Conservation (phyloP, 805 yeast genomes). For the Candida namnaoensis region DNA sequence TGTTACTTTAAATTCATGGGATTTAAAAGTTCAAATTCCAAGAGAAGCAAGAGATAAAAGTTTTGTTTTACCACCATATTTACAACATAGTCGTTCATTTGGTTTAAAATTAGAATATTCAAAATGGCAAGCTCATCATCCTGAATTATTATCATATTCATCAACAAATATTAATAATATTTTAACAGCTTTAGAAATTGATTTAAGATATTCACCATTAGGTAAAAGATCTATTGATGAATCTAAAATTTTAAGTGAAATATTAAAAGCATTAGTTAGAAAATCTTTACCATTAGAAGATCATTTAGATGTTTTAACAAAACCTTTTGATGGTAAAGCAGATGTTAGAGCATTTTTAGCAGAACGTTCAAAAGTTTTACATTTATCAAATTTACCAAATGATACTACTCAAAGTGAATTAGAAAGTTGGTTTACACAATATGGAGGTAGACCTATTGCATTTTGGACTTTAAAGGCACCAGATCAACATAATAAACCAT, state of each 20-base stretch:
- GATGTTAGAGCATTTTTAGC: constrained; percentile 60
- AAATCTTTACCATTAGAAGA: constrained; percentile 39
- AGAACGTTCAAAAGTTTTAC: constrained; percentile 74
- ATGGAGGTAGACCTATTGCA: constrained; percentile 79
- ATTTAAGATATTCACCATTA: constrained; percentile 1
- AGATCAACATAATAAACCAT: constrained; percentile 36
- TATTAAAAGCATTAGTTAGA: constrained; percentile 37
- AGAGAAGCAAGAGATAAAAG: constrained; percentile 76
- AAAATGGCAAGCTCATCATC: constrained; percentile 61
- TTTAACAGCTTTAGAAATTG: constrained; percentile 21
- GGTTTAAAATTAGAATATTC: constrained; percentile 68
- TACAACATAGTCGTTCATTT: constrained; percentile 69
- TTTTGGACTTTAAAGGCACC: constrained; percentile 80
- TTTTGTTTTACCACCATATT: constrained; percentile 61
- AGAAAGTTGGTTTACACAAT: constrained; percentile 86
- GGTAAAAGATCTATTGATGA: constrained; percentile 21
- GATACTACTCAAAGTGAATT: constrained; percentile 89
- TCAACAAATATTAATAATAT: constrained; percentile 19
- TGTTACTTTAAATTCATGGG: constrained; percentile 61
- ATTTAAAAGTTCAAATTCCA: constrained; percentile 66
- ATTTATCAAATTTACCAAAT: constrained; percentile 68
- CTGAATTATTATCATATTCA: constrained; percentile 30
- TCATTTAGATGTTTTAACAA: constrained; percentile 47
- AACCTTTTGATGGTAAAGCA: constrained; percentile 70
- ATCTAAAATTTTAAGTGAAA: constrained; percentile 32